These are phyloP conservation scores for Chaetomium cochliodes DNA, from an alignment of 495 filamentous ascomycete genomes.

Conservation along the genomic window DNA sequence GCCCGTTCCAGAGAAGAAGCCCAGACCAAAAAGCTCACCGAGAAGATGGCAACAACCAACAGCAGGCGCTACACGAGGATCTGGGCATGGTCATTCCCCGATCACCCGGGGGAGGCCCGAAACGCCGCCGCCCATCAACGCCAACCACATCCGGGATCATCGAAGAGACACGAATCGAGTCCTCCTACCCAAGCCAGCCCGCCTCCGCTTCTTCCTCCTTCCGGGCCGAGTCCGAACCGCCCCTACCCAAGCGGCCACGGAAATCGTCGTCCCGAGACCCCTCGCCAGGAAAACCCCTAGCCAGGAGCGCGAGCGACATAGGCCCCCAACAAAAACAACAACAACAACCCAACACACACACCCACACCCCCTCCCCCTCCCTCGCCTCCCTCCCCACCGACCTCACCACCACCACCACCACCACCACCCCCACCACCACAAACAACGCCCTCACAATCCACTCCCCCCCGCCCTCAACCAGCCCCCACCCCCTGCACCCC, in stretches of 20 bases:
- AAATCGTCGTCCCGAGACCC: conserved; percentile 19
- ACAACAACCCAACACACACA: not conserved
- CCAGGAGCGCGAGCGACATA: conserved; percentile 42
- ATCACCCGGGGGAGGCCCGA: conserved; percentile 17
- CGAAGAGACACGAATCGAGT: conserved; percentile 25
- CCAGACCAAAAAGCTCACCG: not conserved
- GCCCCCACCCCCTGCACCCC: conserved; percentile 26
- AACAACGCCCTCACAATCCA: conserved; percentile 39
- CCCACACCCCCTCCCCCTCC: not conserved
- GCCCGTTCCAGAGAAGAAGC: not conserved
- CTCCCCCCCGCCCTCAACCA: conserved; percentile 36
- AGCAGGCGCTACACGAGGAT: not conserved
- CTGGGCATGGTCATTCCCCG: conserved; percentile 19
- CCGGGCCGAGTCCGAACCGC: conserved; percentile 43
- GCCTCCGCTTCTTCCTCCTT: not conserved
- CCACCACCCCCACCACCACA: not conserved
- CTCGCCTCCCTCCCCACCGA: too few relatives aligned
- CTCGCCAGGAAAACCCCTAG: conserved; percentile 18
- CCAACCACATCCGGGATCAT: not conserved
- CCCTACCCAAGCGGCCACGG: conserved; percentile 30
- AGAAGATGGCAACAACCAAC: not conserved
- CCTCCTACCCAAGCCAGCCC: conserved; percentile 26
- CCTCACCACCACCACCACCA: not conserved
- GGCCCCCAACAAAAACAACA: too few relatives aligned
- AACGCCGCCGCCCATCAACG: conserved; percentile 4